phyloP scores from a whole-genome alignment of 2,329 filamentous ascomycete species.

The Periglandula ipomoeae region DNA sequence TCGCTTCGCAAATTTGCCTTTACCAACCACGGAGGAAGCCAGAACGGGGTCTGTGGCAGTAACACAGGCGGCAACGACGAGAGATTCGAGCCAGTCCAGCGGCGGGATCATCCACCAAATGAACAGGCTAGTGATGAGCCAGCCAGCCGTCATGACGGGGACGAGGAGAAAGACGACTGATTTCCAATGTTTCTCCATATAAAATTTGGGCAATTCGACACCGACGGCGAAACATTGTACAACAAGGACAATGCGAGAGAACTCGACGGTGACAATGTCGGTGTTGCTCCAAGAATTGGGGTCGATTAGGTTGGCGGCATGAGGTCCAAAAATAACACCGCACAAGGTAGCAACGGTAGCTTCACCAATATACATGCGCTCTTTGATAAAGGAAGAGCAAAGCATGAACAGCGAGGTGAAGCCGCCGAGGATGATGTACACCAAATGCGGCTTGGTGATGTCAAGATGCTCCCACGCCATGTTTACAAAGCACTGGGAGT shows the following conservation, averaged over 20 bases:
- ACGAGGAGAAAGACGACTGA: slow-evolving; percentile 82
- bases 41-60: slow-evolving; percentile 96
- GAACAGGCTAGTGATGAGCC: slow-evolving; percentile 85
- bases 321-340: slow-evolving; percentile 81
- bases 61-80: slow-evolving; percentile 83
- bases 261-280: slow-evolving; percentile 81
- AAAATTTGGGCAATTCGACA: slow-evolving; percentile 82
- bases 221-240: slow-evolving; percentile 90
- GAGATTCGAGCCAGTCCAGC: slow-evolving; percentile 80
- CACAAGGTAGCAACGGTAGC: slow-evolving; percentile 86
- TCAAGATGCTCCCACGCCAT: slow-evolving; percentile 77
- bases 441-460: slow-evolving; percentile 92
- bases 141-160: slow-evolving; percentile 96
- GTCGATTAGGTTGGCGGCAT: slow-evolving; percentile 73
- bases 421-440: slow-evolving; percentile 95
- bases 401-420: slow-evolving; percentile 99
- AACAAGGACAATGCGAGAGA: slow-evolving; percentile 80
- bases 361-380: slow-evolving; percentile 97
- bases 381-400: slow-evolving; percentile 95
- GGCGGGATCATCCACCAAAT: slow-evolving; percentile 82
- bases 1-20: slow-evolving; percentile 96
- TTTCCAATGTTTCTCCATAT: slow-evolving; percentile 97
- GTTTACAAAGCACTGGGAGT: slow-evolving; percentile 5
- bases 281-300: slow-evolving; percentile 69
- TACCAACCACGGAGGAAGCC: slow-evolving; percentile 95